Evolutionary conservation across 345 rosid genomes (phyloP).

Genomic region (Syzygium grande): DNA sequence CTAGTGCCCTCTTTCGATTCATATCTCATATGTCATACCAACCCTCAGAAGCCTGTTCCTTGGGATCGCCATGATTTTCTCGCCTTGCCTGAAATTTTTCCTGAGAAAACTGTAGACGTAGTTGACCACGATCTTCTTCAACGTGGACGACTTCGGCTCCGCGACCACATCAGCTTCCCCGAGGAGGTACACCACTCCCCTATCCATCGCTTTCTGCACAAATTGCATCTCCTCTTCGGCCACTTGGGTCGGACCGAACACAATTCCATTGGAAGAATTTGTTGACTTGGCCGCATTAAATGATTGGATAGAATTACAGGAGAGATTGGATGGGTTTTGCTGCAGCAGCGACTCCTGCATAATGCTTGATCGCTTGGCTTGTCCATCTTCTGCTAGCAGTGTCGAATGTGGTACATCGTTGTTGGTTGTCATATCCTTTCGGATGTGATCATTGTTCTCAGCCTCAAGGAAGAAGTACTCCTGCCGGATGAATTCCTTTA

Average conservation of each 20-base stretch:
- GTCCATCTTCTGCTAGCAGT: neutral
- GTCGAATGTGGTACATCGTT: conserved; percentile 9
- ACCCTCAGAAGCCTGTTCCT: conserved; percentile 52
- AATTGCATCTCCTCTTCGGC: conserved; percentile 51
- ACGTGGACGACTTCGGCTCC: conserved; percentile 24
- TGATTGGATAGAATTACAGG: conserved; percentile 33
- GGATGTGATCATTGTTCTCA: neutral
- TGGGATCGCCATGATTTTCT: conserved; percentile 52
- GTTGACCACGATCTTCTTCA: conserved; percentile 60
- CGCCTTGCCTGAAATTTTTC: conserved; percentile 61
- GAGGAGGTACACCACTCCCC: conserved; percentile 59
- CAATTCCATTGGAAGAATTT: conserved; percentile 13
- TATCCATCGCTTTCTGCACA: conserved; percentile 51
- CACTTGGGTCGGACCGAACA: conserved; percentile 18
- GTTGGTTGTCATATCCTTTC: conserved; percentile 24
- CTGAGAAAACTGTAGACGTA: conserved; percentile 43
- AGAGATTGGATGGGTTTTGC: conserved; percentile 4
- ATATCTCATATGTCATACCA: conserved; percentile 78
- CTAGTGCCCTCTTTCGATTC: neutral
- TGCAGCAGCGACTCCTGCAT: conserved; percentile 19
- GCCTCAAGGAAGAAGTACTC: conserved; percentile 15
- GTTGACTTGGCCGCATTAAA: neutral
- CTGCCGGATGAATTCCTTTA: conserved; percentile 82
- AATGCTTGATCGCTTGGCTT: neutral
- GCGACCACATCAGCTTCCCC: conserved; percentile 74